Evolutionary conservation across 176 grass and related monocot genomes (phyloP), one percentile per base, ranked within the genome.

Genomic region (Carex scoparia): DNA sequence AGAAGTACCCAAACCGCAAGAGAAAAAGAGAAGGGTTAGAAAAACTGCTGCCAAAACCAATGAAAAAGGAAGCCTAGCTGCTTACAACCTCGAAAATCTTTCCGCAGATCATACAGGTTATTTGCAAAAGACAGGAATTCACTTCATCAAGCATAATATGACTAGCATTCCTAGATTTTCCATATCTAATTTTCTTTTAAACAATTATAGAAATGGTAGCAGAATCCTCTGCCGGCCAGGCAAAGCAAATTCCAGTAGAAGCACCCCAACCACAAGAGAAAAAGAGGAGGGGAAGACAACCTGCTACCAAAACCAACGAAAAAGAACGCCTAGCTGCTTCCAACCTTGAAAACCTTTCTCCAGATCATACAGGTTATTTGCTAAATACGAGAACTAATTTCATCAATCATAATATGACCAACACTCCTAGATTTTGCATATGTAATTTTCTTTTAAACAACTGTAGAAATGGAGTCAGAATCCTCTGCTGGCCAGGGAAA

Each of bases 211-310:
- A 86, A 37, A 93, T 93, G 86, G 91, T 88, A 19, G 63, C 63
- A 13, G 85, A 76, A 76, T 19, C 71, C 38, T 44, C 33, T 49
- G 13, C 16, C 10, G 72, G 1, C 1, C 83, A 81, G 46, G 69
- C 62, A 87, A 92, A 78, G 32, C 89, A 91, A 31, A 64, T 79
- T 35, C 70, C 44, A 53, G 19, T 42, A 27, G 42, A 83, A 16
- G 87, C 79, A 30, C 84, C 72, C 13, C 56, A 60, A 28, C 77
- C 79, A 33, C 66, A 73, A 54, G 82, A 30, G 38, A 89, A 92
- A 58, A 91, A 88, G 69, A 79, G 66, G 12, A 85, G 84, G 69
- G 94, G 94, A 83, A 88, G 61, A 59, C 92, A 92, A 62, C 18
- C n/a, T 62, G 60, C 33, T 35, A 27, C 6, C 60, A 62, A 23